A percentile compares a stretch with the other conserved stretches of the same genome.
phyloP scores from a whole-genome alignment of 2,329 filamentous ascomycete species.

The Aureobasidium sp. region DNA sequence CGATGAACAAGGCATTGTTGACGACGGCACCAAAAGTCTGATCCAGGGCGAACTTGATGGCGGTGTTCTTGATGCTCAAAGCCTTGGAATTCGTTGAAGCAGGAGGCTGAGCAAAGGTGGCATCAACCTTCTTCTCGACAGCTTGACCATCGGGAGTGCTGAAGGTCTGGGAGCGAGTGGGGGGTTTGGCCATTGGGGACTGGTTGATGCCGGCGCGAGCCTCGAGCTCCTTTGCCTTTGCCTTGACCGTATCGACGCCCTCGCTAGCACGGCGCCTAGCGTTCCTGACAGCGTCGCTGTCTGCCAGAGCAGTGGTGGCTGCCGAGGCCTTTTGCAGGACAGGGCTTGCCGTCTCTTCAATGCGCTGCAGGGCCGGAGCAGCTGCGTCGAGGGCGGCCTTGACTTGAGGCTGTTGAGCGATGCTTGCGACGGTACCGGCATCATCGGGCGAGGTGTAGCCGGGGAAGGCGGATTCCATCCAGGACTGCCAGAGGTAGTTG shows the following conservation, averaged over 20 bases:
- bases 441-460: slow-evolving; percentile 40
- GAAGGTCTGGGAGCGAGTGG: slow-evolving; percentile 1
- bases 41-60: slow-evolving; percentile 59
- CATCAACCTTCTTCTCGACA: slow-evolving; percentile 6
- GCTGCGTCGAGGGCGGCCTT: slow-evolving; percentile 24
- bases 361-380: slow-evolving; percentile 16
- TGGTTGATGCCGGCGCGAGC: slow-evolving; percentile 7
- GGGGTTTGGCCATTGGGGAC: not conserved
- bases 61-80: slow-evolving; percentile 52
- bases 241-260: slow-evolving; percentile 9
- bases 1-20: slow-evolving; percentile 58
- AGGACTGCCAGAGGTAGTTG: slow-evolving; percentile 81
- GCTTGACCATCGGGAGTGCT: not conserved
- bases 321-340: slow-evolving; percentile 28
- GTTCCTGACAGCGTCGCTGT: slow-evolving; percentile 7
- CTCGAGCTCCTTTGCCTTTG: slow-evolving; percentile 9
- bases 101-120: not conserved
- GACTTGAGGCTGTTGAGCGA: slow-evolving; percentile 16
- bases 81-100: slow-evolving; percentile 5
- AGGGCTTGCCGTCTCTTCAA: slow-evolving; percentile 33
- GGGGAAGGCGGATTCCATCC: slow-evolving; percentile 66
- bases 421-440: slow-evolving; percentile 8
- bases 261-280: slow-evolving; percentile 11
- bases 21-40: slow-evolving; percentile 56
- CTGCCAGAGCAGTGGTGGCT: slow-evolving; percentile 7